A percentile compares a stretch with the other conserved stretches of the same genome.
phyloP scores from a whole-genome alignment of 1,284 basidiomycete species.

The Cerioporus squamosus region DNA sequence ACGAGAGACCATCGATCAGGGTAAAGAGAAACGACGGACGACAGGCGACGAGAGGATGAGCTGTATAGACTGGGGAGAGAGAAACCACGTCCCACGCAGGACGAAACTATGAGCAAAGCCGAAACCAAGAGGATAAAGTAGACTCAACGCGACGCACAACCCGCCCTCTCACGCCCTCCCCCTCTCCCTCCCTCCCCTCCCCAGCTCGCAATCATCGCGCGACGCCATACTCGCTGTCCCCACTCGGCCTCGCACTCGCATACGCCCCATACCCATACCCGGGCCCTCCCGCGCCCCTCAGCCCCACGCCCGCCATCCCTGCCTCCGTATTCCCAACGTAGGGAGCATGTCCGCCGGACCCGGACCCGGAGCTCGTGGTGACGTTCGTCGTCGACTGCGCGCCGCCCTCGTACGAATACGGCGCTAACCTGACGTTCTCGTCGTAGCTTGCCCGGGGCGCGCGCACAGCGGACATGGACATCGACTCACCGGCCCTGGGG shows the following conservation, averaged over 20 bases:
- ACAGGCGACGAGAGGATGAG: no score
- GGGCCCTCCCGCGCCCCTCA: not conserved
- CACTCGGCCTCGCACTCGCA: not conserved
- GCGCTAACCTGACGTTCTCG: slow-evolving; percentile 49
- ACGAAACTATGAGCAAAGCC: not conserved
- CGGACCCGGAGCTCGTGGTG: not conserved
- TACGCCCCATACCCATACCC: not conserved
- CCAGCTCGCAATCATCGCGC: not conserved
- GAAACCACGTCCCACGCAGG: no score
- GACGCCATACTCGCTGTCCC: not conserved
- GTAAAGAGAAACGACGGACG: no score
- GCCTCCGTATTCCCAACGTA: not conserved
- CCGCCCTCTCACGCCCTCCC: not conserved
- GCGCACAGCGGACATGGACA: slow-evolving; percentile 12
- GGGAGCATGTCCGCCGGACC: not conserved
- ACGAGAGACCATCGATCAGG: no score
- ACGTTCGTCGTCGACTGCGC: not conserved
- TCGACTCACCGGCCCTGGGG: slow-evolving; percentile 13
- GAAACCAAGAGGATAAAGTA: not conserved
- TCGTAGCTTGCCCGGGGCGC: slow-evolving; percentile 41
- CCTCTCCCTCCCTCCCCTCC: not conserved
- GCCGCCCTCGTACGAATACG: slow-evolving; percentile 39
- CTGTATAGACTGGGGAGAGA: no score
- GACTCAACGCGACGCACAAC: not conserved
- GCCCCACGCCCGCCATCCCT: not conserved